These are phyloP conservation scores for Helotiales sp. DNA, from an alignment of 2,329 filamentous ascomycete species.

Conservation along the genomic window DNA sequence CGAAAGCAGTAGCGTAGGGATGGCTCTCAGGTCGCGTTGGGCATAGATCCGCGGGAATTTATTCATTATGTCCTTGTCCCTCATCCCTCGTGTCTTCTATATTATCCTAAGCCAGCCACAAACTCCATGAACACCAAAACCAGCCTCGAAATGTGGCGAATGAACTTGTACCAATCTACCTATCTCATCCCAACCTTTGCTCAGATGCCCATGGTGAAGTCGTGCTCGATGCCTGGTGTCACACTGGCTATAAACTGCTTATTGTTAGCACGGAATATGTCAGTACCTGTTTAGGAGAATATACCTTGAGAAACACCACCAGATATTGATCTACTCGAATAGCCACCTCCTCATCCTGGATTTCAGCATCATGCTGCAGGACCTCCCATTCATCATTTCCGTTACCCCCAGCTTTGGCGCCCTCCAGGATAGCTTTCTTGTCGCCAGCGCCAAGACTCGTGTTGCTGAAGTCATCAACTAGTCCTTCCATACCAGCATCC, in stretches of 20 bases:
- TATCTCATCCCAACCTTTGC: background rate
- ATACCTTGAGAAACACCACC: slow-evolving; percentile 80
- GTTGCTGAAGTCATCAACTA: slow-evolving; percentile 78
- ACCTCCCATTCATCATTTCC: slow-evolving; percentile 66
- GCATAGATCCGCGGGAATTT: too few relatives aligned
- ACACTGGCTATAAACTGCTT: slow-evolving; percentile 81
- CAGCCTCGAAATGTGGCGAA: background rate
- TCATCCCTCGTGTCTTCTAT: background rate
- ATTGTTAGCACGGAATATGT: slow-evolving; percentile 15
- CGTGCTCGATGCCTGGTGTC: slow-evolving; percentile 94
- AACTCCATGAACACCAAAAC: background rate
- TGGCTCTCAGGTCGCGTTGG: too few relatives aligned
- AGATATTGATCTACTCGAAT: slow-evolving; percentile 88
- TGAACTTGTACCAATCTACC: background rate
- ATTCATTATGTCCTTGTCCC: background rate
- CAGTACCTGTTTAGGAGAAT: slow-evolving; percentile 17
- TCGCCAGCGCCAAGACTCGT: slow-evolving; percentile 57
- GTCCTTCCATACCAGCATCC: slow-evolving; percentile 72
- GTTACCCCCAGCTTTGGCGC: slow-evolving; percentile 50
- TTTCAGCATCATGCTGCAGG: slow-evolving; percentile 57
- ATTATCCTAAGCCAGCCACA: background rate
- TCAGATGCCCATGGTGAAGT: slow-evolving; percentile 94
- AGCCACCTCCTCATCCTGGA: slow-evolving; percentile 70
- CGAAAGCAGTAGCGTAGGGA: too few relatives aligned
- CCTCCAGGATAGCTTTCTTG: slow-evolving; percentile 34